Percentiles rank a stretch among this genome's conserved stretches.
These are phyloP conservation scores for Claviceps pazoutovae DNA, from an alignment of 2,329 filamentous ascomycete genomes.

Conservation along the genomic window DNA sequence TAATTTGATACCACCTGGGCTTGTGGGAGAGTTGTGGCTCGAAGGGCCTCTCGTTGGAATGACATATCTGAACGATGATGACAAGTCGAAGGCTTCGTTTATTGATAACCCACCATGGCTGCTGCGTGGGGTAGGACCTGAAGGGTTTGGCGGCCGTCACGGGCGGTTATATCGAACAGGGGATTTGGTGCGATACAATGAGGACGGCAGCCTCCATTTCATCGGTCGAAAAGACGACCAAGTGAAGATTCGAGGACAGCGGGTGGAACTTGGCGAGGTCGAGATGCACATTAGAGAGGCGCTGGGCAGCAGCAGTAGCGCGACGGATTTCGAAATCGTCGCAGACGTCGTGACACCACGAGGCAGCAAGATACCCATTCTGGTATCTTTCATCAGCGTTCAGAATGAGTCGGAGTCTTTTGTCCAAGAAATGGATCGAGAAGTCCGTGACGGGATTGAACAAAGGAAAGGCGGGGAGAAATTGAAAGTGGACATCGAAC, in stretches of 20 bases:
- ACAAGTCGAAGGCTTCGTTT: background rate
- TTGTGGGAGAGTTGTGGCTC: constrained; percentile 3
- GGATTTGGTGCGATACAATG: constrained; percentile 9
- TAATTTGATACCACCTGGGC: background rate
- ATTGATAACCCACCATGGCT: background rate
- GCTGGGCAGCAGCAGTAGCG: background rate
- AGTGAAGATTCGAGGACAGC: constrained; percentile 14
- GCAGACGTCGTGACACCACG: background rate
- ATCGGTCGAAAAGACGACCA: constrained; percentile 13
- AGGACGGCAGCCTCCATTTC: constrained; percentile 11
- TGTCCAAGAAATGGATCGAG: background rate
- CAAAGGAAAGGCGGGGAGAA: background rate
- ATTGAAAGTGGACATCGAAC: background rate
- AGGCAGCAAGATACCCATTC: background rate
- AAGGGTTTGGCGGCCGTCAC: background rate
- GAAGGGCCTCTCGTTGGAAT: background rate
- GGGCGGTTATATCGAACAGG: constrained; percentile 11
- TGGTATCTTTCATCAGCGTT: background rate
- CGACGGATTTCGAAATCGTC: background rate
- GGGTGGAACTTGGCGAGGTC: constrained; percentile 12
- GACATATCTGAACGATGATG: constrained; percentile 1
- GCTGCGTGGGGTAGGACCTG: constrained; percentile 1
- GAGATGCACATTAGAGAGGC: constrained; percentile 3
- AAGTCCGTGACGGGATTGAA: background rate
- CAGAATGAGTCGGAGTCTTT: background rate